Percentiles rank a stretch among this genome's conserved stretches.
phyloP scores from a whole-genome alignment of 2,329 filamentous ascomycete genomes.

The Metarhizium album region DNA sequence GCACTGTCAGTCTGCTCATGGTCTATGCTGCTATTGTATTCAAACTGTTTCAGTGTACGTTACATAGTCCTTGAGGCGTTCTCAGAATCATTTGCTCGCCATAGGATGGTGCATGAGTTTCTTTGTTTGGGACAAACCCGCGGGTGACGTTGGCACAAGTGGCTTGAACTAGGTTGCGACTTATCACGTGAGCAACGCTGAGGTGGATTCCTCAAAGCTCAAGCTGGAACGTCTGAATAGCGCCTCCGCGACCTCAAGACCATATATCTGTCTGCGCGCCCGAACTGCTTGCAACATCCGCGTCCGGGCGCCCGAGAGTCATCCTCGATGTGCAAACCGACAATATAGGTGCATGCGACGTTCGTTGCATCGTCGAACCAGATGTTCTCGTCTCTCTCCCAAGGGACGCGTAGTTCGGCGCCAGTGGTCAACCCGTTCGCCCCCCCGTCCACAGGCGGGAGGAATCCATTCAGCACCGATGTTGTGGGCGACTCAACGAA shows the following conservation, averaged over 20 bases:
- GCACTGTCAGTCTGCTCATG: too few species aligned
- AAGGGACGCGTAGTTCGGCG: slow-evolving; percentile 24
- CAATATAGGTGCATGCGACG: slow-evolving; percentile 27
- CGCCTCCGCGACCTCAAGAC: not conserved
- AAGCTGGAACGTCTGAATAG: slow-evolving; percentile 3
- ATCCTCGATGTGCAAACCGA: slow-evolving; percentile 23
- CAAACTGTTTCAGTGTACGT: too few species aligned
- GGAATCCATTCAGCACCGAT: slow-evolving; percentile 20
- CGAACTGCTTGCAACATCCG: not conserved
- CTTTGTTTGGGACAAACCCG: too few species aligned
- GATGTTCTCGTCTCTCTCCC: slow-evolving; percentile 28
- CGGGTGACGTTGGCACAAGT: too few species aligned
- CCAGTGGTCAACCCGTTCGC: slow-evolving; percentile 27
- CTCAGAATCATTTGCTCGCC: too few species aligned
- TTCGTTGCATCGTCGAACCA: slow-evolving; percentile 29
- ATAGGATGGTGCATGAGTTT: too few species aligned
- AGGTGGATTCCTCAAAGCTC: not conserved
- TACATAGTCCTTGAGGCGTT: too few species aligned
- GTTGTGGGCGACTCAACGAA: slow-evolving; percentile 19
- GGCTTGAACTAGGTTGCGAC: too few species aligned
- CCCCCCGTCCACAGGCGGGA: slow-evolving; percentile 2
- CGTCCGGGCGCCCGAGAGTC: not conserved
- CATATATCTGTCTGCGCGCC: not conserved
- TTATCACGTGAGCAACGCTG: slow-evolving; percentile 5
- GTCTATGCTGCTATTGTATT: too few species aligned